Conservation (phyloP, 2,329 filamentous ascomycete genomes). For the Rutstroemia sp. region DNA sequence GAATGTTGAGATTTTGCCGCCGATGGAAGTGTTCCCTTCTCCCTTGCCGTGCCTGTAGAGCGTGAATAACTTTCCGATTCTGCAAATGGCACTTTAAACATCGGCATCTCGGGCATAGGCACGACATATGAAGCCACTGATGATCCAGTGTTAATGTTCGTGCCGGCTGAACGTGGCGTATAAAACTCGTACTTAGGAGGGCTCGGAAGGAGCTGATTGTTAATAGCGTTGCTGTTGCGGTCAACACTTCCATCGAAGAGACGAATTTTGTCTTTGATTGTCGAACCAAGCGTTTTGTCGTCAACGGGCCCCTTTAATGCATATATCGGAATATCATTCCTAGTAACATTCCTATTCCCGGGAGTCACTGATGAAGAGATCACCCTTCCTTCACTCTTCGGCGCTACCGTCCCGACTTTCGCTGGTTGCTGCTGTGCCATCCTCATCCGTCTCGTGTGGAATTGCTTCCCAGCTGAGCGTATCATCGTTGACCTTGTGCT, state of each 20-base stretch:
- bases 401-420: neutral
- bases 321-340: neutral
- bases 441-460: neutral
- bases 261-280: conserved; percentile 21
- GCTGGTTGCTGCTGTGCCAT: neutral
- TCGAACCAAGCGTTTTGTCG: conserved; percentile 7
- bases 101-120: neutral
- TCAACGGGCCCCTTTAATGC: neutral
- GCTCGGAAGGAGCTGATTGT: neutral
- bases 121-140: neutral
- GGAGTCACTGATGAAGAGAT: neutral
- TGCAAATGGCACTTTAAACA: neutral
- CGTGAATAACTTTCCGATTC: neutral
- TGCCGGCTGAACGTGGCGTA: neutral
- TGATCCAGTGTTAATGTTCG: neutral
- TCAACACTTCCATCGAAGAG: conserved; percentile 22
- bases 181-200: neutral
- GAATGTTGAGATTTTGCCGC: neutral
- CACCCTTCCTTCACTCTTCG: neutral
- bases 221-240: neutral
- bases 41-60: neutral
- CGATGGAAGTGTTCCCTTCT: neutral
- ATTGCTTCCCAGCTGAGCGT: neutral
- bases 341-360: neutral
- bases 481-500: neutral